These are phyloP conservation scores for Pseudoperonospora humuli DNA, from an alignment of 352 stramenopile genomes.

Conservation along the genomic window DNA sequence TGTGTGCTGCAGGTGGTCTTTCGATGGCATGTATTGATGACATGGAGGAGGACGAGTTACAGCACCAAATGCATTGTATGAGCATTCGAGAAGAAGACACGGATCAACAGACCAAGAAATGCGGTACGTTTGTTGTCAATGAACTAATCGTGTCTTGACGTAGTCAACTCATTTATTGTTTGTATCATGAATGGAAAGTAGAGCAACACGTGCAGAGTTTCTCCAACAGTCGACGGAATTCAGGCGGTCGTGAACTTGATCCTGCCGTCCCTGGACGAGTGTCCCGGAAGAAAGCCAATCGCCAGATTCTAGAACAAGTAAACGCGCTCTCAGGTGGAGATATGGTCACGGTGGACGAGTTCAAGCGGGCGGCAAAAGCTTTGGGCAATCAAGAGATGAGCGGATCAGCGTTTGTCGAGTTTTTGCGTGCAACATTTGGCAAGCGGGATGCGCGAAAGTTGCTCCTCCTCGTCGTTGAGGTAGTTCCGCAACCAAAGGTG, in stretches of 20 bases:
- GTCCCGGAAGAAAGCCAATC: constrained; percentile 54
- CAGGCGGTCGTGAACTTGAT: constrained; percentile 12
- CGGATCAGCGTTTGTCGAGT: constrained; percentile 47
- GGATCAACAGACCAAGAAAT: constrained; percentile 25
- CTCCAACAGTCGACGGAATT: constrained; percentile 18
- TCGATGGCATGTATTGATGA: constrained; percentile 18
- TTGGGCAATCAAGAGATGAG: constrained; percentile 69
- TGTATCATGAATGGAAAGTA: too few species aligned
- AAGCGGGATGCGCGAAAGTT: constrained; percentile 47
- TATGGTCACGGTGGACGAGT: constrained; percentile 36
- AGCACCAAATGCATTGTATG: constrained; percentile 9
- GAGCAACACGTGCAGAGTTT: constrained; percentile 34
- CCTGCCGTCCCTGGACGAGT: constrained; percentile 16
- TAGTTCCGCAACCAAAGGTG: constrained; percentile 49
- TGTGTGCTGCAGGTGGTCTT: constrained; percentile 29
- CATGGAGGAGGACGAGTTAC: constrained; percentile 7
- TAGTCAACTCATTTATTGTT: too few species aligned
- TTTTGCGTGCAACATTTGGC: constrained; percentile 51
- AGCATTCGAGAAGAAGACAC: constrained; percentile 20
- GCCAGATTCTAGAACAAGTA: constrained; percentile 61
- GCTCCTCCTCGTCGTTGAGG: constrained; percentile 53
- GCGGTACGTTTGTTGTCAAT: constrained; percentile 23
- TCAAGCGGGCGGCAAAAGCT: constrained; percentile 62
- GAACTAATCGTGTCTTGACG: too few species aligned
- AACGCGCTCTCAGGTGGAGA: constrained; percentile 45